A percentile compares a stretch with the other conserved stretches of the same genome.
These are phyloP conservation scores for Cymbopogon citratus DNA, from an alignment of 176 grass and related monocot genomes.

Conservation along the genomic window DNA sequence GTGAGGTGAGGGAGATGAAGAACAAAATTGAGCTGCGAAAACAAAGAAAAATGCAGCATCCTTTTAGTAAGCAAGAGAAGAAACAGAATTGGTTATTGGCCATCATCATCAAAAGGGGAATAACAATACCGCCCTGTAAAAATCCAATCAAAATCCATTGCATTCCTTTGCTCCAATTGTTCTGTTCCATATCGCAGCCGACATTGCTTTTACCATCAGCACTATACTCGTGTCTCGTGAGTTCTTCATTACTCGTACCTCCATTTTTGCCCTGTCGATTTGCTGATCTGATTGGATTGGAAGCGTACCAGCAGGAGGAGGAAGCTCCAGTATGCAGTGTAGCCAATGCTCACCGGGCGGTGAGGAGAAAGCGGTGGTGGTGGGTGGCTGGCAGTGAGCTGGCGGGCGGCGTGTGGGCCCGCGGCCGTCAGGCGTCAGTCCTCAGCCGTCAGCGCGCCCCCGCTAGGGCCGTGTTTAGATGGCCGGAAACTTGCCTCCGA, in stretches of 20 bases:
- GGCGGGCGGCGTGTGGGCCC: conserved; percentile 2
- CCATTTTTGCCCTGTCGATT: no score
- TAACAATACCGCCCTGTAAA: conserved; percentile 34
- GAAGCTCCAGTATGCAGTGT: not conserved
- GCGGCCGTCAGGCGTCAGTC: conserved; percentile 10
- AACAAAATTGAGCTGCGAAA: conserved; percentile 42
- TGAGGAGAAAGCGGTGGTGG: conserved; percentile 11
- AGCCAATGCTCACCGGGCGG: conserved; percentile 24
- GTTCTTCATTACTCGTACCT: no score
- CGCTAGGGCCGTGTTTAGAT: no score
- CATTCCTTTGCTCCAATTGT: not conserved
- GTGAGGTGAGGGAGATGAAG: not conserved
- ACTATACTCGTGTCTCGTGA: not conserved
- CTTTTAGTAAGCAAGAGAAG: not conserved
- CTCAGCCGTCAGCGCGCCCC: no score
- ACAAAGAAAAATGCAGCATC: not conserved
- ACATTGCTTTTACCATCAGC: no score
- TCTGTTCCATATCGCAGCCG: no score
- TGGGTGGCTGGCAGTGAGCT: conserved; percentile 41
- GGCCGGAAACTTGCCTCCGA: no score
- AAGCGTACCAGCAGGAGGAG: no score
- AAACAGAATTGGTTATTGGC: not conserved
- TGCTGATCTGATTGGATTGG: no score
- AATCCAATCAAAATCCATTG: not conserved
- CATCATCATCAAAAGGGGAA: conserved; percentile 2